A percentile compares a stretch with the other conserved stretches of the same genome.
Conservation (phyloP, 2,329 filamentous ascomycete genomes). For the Epichloe amarillans region DNA sequence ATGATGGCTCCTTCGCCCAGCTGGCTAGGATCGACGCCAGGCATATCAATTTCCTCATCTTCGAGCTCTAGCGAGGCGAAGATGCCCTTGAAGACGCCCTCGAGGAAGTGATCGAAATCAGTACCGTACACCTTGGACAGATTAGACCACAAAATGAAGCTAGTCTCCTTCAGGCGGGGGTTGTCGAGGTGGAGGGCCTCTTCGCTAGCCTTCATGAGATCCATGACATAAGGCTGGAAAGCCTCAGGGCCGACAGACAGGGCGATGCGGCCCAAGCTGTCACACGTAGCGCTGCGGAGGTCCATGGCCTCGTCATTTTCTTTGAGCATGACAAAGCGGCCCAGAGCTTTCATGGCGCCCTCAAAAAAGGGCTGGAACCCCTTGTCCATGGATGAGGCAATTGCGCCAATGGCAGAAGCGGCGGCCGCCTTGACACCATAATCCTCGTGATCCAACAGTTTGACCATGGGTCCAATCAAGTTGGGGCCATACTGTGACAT, state of each 20-base stretch:
- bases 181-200: slow-evolving; percentile 82
- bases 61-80: slow-evolving; percentile 78
- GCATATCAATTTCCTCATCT: slow-evolving; percentile 73
- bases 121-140: slow-evolving; percentile 88
- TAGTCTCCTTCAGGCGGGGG: slow-evolving; percentile 84
- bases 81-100: slow-evolving; percentile 65
- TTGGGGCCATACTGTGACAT: slow-evolving; percentile 72
- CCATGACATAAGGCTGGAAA: slow-evolving; percentile 84
- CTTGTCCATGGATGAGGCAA: slow-evolving; percentile 72
- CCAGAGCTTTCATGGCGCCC: slow-evolving; percentile 79
- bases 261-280: slow-evolving; percentile 88
- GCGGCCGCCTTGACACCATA: slow-evolving; percentile 82
- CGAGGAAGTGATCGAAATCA: slow-evolving; percentile 65
- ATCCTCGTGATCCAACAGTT: slow-evolving; percentile 72
- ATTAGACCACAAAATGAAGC: slow-evolving; percentile 92
- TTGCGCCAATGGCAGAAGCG: slow-evolving; percentile 78
- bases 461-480: slow-evolving; percentile 73
- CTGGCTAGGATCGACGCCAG: slow-evolving; percentile 40
- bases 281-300: slow-evolving; percentile 76
- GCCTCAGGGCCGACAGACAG: slow-evolving; percentile 70
- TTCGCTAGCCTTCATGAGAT: slow-evolving; percentile 84
- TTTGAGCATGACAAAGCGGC: slow-evolving; percentile 72
- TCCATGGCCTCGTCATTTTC: slow-evolving; percentile 82
- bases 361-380: slow-evolving; percentile 91
- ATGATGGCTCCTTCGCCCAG: slow-evolving; percentile 65